Evolutionary conservation across 164 flowering plant genomes (phyloP), one percentile per base, ranked within the genome.

Genomic region (Stephania cephalantha): DNA sequence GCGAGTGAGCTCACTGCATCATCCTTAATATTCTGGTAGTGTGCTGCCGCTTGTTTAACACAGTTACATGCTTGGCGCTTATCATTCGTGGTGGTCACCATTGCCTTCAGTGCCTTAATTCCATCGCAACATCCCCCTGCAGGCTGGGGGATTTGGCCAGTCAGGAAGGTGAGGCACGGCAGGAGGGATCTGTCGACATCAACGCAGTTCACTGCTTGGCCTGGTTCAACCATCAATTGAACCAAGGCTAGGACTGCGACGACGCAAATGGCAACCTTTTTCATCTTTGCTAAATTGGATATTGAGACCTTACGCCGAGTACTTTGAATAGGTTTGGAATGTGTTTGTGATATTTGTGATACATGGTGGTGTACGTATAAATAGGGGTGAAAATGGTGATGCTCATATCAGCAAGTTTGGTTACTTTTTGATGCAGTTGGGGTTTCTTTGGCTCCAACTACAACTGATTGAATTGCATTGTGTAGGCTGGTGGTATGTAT

Each of bases 81-180:
- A 7, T 71, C 74, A 0, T 12, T 29, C 4, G 71, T 64, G 9
- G 70, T 71, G 5, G 70, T 12, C 42, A 50, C 74, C 70, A 61
- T 17, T 18, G 4, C 63, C 46, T 64, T 71, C n/a, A 71, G 22
- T 30, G 65, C n/a, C 69, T 71, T 76, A 7, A 71, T 70, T 48
- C 78, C 78, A 50, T 30, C 70, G 35, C 75, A 69, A 35, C 78
- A 69, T n/a, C 53, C 67, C 11, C 67, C 46, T 13, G 67, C 71
- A 4, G 77, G 77, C 35, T 30, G 46, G 6, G 70, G 8, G 0
- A 17, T 71, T n/a, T 22, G 15, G 4, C 74, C 76, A 0, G 78
- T 73, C n/a, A 79, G 44, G 78, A 46, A 76, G 7, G 81, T 29
- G 45, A 79, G 11, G 35, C 81, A 75, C 11, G 61, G 69, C 35